Percentiles rank a stretch among this genome's conserved stretches.
Evolutionary conservation across 345 rosid genomes (phyloP).

Genomic region (Gynandropsis gynandra): DNA sequence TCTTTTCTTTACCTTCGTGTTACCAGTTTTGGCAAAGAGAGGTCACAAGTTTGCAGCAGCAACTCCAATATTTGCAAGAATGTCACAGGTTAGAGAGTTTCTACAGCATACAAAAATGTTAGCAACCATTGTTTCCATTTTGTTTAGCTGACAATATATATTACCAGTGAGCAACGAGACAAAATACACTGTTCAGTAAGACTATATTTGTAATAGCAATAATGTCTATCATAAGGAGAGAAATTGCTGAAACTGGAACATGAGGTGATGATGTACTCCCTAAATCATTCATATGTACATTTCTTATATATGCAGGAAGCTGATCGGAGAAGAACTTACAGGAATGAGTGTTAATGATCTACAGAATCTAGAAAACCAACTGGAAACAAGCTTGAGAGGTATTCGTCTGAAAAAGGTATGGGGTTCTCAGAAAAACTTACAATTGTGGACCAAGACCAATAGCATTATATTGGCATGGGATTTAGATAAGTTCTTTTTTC

Average conservation of each 20-base stretch:
- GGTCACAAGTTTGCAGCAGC: slow-evolving; percentile 51
- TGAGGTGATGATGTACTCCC: not conserved
- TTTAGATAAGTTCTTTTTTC: not conserved
- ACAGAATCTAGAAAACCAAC: slow-evolving; percentile 66
- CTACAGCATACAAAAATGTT: not conserved
- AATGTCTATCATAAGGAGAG: not conserved
- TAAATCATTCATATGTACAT: not conserved
- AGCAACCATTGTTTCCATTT: too few species aligned
- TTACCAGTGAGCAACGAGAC: too few species aligned
- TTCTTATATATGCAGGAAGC: slow-evolving; percentile 37
- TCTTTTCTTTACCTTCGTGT: not conserved
- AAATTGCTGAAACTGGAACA: not conserved
- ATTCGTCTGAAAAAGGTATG: slow-evolving; percentile 56
- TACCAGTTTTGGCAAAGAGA: slow-evolving; percentile 84
- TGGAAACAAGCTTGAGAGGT: slow-evolving; percentile 62
- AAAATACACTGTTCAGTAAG: too few species aligned
- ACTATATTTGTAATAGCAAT: too few species aligned
- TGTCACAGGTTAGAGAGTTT: slow-evolving; percentile 46
- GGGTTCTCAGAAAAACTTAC: not conserved
- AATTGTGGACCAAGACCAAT: not conserved
- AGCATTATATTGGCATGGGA: not conserved
- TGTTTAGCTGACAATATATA: too few species aligned
- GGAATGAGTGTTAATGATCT: slow-evolving; percentile 62
- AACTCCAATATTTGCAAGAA: slow-evolving; percentile 60
- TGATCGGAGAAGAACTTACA: slow-evolving; percentile 75